Conservation (phyloP, 345 rosid genomes). For the Eucalyptus dawsonii region DNA sequence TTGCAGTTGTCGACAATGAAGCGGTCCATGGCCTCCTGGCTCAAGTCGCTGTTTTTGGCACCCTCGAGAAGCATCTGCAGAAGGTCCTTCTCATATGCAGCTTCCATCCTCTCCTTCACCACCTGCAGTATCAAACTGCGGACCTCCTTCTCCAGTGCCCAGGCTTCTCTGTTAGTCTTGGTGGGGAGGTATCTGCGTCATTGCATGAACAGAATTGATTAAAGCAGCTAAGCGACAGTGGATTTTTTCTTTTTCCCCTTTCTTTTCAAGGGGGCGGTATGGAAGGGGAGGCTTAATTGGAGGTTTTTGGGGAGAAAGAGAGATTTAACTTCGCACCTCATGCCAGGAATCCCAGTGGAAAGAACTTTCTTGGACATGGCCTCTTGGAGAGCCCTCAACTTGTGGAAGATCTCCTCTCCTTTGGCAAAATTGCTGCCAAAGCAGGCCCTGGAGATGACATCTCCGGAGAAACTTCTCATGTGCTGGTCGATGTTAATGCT, state of each 20-base stretch:
- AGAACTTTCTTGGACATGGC: constrained; percentile 15
- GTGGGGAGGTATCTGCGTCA: constrained; percentile 14
- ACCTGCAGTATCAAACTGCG: constrained; percentile 5
- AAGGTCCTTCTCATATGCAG: constrained; percentile 11
- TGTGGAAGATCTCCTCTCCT: constrained; percentile 22
- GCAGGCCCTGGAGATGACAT: constrained; percentile 38
- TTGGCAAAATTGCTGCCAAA: constrained; percentile 27
- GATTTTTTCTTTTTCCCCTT: neutral
- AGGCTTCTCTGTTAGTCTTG: constrained; percentile 14
- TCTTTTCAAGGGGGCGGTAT: neutral
- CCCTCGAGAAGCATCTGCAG: constrained; percentile 23
- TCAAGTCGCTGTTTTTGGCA: constrained; percentile 3
- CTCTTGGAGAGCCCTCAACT: constrained; percentile 20
- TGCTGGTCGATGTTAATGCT: constrained; percentile 14
- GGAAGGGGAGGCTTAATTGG: neutral
- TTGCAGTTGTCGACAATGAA: constrained; percentile 43
- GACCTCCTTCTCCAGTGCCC: constrained; percentile 26
- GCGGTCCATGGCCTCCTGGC: neutral
- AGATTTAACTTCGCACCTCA: constrained; percentile 14
- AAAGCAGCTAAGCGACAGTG: neutral
- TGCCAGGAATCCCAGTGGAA: constrained; percentile 15
- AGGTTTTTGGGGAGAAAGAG: neutral
- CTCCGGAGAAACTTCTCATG: constrained; percentile 33
- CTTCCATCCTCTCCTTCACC: constrained; percentile 9
- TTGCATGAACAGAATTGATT: neutral